Evolutionary conservation across 106 monocot genomes (phyloP), one percentile per base, ranked within the genome.

Genomic region (Dendrobium nobile): DNA sequence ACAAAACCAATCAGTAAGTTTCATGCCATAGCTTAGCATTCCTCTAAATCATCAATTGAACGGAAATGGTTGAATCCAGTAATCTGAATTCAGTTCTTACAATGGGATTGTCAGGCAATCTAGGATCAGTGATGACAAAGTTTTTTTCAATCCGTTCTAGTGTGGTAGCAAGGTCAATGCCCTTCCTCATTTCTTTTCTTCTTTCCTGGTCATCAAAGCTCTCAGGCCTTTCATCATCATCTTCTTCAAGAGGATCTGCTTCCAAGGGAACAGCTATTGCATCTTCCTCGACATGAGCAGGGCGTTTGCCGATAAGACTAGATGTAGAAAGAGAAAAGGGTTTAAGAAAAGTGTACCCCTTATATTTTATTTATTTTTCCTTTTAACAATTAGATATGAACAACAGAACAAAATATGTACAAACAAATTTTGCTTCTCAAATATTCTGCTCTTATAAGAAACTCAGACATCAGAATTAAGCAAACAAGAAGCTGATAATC

Each of bases 111-210:
- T 99, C 98, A 31, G 98, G 98, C 56, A 99, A 81, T 73, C 98
- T 88, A 67, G 98, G 98, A 85, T 99, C 98, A 15, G 98, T 99
- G 75, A 99, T 92, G 80, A 99, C 98, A 87, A 99, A 99, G 82
- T 99, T 99, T 88, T 99, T 99, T 80, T 99, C 98, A 80, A 99
- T 99, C 48, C 98, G 90, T 80, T 99, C 98, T 26, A 99, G 89
- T 54, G 98, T 99, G 33, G 98, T 99, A 19, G 98, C 98, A 79
- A 99, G 88, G 80, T 99, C 98, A 28, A 99, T 92, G 78, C 98
- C 98, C 88, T 86, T 99, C 82, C 98, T 92, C 95, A 99, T 99
- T 80, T 99, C 98, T 88, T 88, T 95, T 77, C 78, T 99, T 72
- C 98, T 92, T 75, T 59, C 74, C 47, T 86, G 80, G 84, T 95